Evolutionary conservation across 176 grass and related monocot species (phyloP).

Genomic region (Zoysia pacifica): DNA sequence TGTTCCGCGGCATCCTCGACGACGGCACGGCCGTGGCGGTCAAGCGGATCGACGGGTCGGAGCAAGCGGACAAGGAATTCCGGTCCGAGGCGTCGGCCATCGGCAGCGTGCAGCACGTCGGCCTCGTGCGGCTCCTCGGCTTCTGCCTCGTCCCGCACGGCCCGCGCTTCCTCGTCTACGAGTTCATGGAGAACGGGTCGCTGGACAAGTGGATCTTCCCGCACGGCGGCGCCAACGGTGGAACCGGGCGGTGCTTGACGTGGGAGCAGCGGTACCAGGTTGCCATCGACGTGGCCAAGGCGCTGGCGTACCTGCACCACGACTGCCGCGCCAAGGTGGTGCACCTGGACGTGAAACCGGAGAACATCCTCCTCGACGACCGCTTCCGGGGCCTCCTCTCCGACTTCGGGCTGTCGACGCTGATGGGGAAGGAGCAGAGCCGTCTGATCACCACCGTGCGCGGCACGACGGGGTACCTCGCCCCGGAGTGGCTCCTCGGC

Average conservation of each 20-base stretch:
- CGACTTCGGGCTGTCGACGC: constrained; percentile 63
- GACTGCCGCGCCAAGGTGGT: constrained; percentile 68
- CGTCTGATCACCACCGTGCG: constrained; percentile 57
- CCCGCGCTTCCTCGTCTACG: constrained; percentile 57
- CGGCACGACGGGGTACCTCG: constrained; percentile 69
- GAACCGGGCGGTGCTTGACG: constrained; percentile 11
- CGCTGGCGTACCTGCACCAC: constrained; percentile 62
- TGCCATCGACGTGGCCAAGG: constrained; percentile 62
- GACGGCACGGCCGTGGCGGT: constrained; percentile 64
- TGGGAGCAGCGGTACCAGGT: constrained; percentile 51
- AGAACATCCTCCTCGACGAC: constrained; percentile 80
- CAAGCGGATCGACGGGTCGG: constrained; percentile 52
- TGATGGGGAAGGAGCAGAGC: constrained; percentile 72
- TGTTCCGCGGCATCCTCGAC: constrained; percentile 73
- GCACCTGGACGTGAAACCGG: constrained; percentile 83
- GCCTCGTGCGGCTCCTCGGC: constrained; percentile 57
- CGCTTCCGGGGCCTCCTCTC: constrained; percentile 50
- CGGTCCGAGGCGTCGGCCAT: constrained; percentile 57
- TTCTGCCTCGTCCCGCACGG: constrained; percentile 50
- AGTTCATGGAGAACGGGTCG: constrained; percentile 56
- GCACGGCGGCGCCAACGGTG: not conserved
- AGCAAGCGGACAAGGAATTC: constrained; percentile 58
- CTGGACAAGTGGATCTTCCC: constrained; percentile 62
- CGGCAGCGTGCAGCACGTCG: constrained; percentile 58
- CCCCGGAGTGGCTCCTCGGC: constrained; percentile 74